Evolutionary conservation across 345 rosid genomes (phyloP).

Genomic region (Triadica sebifera): DNA sequence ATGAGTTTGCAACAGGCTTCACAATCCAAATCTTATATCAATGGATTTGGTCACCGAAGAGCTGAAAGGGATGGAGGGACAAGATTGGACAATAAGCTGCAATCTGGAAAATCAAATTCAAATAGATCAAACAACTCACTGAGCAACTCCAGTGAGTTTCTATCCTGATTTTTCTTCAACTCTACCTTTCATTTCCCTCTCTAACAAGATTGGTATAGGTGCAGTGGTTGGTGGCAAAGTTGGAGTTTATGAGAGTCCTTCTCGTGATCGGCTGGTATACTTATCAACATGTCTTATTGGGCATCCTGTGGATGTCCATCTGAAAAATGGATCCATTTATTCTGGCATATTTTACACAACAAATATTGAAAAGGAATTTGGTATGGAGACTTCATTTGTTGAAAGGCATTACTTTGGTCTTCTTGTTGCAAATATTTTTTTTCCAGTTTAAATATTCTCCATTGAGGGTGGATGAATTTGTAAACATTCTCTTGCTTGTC

Average conservation of each 20-base stretch:
- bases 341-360: conserved; percentile 82
- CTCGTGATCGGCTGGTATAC: conserved; percentile 69
- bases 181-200: conserved; percentile 14
- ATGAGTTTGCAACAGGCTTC: conserved; percentile 50
- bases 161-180: conserved; percentile 13
- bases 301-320: conserved; percentile 81
- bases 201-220: conserved; percentile 35
- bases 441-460: neutral
- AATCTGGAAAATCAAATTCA: conserved; percentile 49
- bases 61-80: conserved; percentile 56
- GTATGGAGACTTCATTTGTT: conserved; percentile 42
- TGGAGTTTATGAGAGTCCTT: conserved; percentile 49
- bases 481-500: conserved; percentile 13
- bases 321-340: conserved; percentile 80
- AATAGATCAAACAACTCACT: too few relatives aligned
- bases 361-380: conserved; percentile 70
- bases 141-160: conserved; percentile 46
- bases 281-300: conserved; percentile 70
- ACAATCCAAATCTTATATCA: conserved; percentile 50
- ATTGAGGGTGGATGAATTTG: neutral
- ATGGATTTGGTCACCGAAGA: conserved; percentile 64
- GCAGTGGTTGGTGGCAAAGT: conserved; percentile 38
- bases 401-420: neutral
- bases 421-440: conserved; percentile 1
- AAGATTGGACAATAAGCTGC: conserved; percentile 50